phyloP scores from a whole-genome alignment of 768 basidiomycete species.

The Amanita phalloides region DNA sequence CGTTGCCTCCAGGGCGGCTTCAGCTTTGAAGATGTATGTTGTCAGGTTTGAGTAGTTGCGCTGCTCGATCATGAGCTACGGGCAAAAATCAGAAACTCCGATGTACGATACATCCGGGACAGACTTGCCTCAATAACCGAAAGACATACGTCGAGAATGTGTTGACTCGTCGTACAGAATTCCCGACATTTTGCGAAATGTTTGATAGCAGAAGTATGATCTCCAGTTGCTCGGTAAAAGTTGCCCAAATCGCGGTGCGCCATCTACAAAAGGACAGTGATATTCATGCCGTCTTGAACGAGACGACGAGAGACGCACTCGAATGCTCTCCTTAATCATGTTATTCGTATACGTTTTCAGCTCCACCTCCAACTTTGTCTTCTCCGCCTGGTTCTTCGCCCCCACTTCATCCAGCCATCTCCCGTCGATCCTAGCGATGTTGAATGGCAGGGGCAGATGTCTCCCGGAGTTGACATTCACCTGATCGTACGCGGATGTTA shows the following conservation, averaged over 20 bases:
- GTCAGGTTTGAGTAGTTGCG: slow-evolving; percentile 77
- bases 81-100: neutral
- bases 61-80: slow-evolving; percentile 75
- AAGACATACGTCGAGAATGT: slow-evolving; percentile 90
- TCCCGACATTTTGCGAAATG: slow-evolving; percentile 89
- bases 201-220: slow-evolving; percentile 60
- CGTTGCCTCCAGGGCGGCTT: slow-evolving; percentile 71
- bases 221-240: slow-evolving; percentile 65
- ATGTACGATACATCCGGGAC: neutral
- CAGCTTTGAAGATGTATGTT: slow-evolving; percentile 96
- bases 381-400: slow-evolving; percentile 61
- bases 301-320: slow-evolving; percentile 38
- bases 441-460: slow-evolving; percentile 14
- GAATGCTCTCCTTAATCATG: slow-evolving; percentile 97
- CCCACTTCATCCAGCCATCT: slow-evolving; percentile 65
- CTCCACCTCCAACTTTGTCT: slow-evolving; percentile 83
- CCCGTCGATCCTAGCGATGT: slow-evolving; percentile 41
- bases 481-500: slow-evolving; percentile 46
- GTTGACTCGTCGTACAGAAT: slow-evolving; percentile 82
- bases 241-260: slow-evolving; percentile 82
- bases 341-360: slow-evolving; percentile 92
- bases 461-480: slow-evolving; percentile 12
- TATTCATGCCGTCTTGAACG: neutral
- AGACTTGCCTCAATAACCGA: slow-evolving; percentile 62
- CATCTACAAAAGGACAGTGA: slow-evolving; percentile 44